These are phyloP conservation scores for Tetrastigma voinierianum DNA, from an alignment of 164 flowering plant genomes.

Conservation along the genomic window DNA sequence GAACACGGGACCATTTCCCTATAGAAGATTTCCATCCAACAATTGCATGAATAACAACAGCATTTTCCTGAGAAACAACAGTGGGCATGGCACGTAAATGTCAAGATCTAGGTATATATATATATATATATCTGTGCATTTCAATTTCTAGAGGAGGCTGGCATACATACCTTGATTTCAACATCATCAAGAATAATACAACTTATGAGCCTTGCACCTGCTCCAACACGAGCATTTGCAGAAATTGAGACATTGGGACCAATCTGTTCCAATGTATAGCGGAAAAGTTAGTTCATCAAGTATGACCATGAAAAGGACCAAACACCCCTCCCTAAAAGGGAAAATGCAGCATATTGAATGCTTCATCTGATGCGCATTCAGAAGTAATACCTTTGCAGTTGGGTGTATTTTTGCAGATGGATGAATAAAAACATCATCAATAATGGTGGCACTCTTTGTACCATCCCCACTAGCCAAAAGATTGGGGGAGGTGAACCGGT, in stretches of 20 bases:
- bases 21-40: constrained; percentile 96
- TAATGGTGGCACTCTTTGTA: constrained; percentile 59
- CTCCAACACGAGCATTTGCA: constrained; percentile 92
- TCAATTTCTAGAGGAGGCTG: constrained; percentile 1
- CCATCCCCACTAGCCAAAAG: constrained; percentile 90
- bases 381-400: constrained; percentile 73
- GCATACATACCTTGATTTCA: constrained; percentile 70
- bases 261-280: constrained; percentile 48
- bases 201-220: constrained; percentile 88
- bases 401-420: constrained; percentile 99
- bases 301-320: no score
- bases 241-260: constrained; percentile 98
- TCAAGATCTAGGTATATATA: neutral
- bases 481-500: constrained; percentile 62
- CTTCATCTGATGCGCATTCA: no score
- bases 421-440: constrained; percentile 85
- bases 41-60: constrained; percentile 81
- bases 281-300: neutral
- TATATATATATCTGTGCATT: no score
- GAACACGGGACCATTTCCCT: constrained; percentile 98
- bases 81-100: constrained; percentile 9
- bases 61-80: constrained; percentile 80
- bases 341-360: no score
- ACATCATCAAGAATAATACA: constrained; percentile 96
- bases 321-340: no score